Conservation (phyloP, 805 yeast genomes). For the Jamesozyma rosinii region DNA sequence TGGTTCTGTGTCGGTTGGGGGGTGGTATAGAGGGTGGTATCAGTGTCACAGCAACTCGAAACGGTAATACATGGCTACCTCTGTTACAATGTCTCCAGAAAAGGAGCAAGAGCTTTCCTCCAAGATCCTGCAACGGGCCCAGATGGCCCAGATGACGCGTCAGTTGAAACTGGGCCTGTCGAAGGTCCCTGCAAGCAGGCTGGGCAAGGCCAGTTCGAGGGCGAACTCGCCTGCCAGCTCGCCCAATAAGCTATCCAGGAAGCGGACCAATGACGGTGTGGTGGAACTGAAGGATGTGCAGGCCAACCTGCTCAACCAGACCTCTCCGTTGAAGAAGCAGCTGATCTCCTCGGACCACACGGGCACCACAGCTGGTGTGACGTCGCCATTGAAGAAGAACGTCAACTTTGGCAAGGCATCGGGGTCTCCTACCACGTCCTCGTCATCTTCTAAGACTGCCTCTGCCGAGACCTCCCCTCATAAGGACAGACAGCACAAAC, state of each 20-base stretch:
- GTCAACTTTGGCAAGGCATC: background rate
- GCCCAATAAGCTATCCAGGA: conserved; percentile 1
- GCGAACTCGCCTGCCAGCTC: background rate
- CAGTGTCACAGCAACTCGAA: background rate
- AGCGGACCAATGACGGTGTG: conserved; percentile 5
- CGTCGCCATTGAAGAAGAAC: conserved; percentile 8
- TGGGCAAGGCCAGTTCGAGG: background rate
- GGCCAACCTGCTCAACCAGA: background rate
- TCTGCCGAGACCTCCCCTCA: conserved; percentile 2
- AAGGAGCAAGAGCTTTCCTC: conserved; percentile 28
- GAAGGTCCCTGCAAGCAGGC: conserved; percentile 21
- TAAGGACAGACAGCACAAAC: background rate
- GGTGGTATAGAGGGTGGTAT: no score
- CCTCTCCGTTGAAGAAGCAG: conserved; percentile 4
- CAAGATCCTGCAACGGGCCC: conserved; percentile 29
- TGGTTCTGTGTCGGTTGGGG: no score
- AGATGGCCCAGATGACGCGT: conserved; percentile 31
- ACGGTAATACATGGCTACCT: background rate
- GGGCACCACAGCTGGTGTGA: background rate
- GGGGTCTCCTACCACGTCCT: conserved; percentile 1
- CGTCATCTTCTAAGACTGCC: conserved; percentile 4
- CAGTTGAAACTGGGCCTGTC: conserved; percentile 28
- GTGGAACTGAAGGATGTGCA: background rate
- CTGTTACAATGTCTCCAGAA: conserved; percentile 11
- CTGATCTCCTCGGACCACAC: background rate